These are phyloP conservation scores for Guadua angustifolia DNA, from an alignment of 176 grass and related monocot genomes.

Conservation along the genomic window DNA sequence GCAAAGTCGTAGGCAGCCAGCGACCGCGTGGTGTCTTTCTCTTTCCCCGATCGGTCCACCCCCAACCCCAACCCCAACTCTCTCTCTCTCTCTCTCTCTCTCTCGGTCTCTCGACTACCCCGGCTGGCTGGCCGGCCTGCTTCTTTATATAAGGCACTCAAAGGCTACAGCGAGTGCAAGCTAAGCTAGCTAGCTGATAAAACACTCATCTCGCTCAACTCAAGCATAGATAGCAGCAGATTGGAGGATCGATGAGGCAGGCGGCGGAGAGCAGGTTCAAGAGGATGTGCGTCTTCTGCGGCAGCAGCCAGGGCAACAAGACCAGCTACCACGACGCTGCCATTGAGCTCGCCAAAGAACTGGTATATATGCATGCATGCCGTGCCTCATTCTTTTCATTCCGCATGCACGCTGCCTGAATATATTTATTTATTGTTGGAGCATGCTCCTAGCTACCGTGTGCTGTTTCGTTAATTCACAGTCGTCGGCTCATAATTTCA, in stretches of 20 bases:
- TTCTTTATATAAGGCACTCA: conserved; percentile 9
- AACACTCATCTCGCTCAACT: too few relatives aligned
- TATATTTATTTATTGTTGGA: too few relatives aligned
- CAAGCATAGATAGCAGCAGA: too few relatives aligned
- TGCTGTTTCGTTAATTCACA: too few relatives aligned
- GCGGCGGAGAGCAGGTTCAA: conserved; percentile 45
- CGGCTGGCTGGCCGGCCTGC: too few relatives aligned
- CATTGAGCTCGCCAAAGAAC: conserved; percentile 42
- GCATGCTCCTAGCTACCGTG: too few relatives aligned
- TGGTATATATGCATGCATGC: conserved; percentile 14
- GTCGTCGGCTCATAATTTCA: too few relatives aligned
- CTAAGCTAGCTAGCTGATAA: neutral
- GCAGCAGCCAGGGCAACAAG: conserved; percentile 52
- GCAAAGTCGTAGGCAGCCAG: neutral
- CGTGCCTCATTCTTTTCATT: neutral
- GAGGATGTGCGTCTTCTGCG: conserved; percentile 52
- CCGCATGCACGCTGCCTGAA: neutral
- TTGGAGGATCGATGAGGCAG: conserved; percentile 12
- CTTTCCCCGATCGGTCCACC: too few relatives aligned
- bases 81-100: neutral
- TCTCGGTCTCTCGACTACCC: neutral
- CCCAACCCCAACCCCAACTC: too few relatives aligned
- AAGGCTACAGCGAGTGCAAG: neutral
- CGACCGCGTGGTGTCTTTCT: neutral
- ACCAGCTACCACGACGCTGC: conserved; percentile 46